Evolutionary conservation across 495 filamentous ascomycete species (phyloP).

Genomic region (Tirmania nivea): DNA sequence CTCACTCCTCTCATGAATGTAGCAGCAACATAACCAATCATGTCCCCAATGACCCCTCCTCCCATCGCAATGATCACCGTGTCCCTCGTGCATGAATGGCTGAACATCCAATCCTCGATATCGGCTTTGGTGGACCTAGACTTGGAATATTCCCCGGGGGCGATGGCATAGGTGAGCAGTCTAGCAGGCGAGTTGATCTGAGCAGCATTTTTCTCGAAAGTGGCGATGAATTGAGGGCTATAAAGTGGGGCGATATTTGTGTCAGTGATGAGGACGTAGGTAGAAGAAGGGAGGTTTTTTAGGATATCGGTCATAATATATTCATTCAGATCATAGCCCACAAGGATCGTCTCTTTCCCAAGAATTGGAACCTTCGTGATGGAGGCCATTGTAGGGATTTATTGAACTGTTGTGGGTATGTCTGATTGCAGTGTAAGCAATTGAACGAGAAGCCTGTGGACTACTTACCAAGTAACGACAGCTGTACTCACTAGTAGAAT

Average conservation of each 20-base stretch:
- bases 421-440: too few relatives aligned
- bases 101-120: constrained; percentile 94
- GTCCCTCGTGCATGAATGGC: constrained; percentile 76
- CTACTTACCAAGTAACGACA: too few relatives aligned
- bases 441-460: too few relatives aligned
- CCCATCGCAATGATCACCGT: constrained; percentile 87
- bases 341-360: constrained; percentile 50
- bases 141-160: constrained; percentile 85
- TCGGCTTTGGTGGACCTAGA: constrained; percentile 78
- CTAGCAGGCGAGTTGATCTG: constrained; percentile 33
- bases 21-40: constrained; percentile 89
- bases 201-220: constrained; percentile 39
- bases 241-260: constrained; percentile 72
- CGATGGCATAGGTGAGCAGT: constrained; percentile 66
- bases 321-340: constrained; percentile 72
- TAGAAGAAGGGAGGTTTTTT: constrained; percentile 53
- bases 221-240: constrained; percentile 47
- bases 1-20: constrained; percentile 96
- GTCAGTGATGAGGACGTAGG: constrained; percentile 90
- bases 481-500: too few relatives aligned
- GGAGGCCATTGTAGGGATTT: not conserved
- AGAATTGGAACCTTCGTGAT: constrained; percentile 13
- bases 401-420: too few relatives aligned
- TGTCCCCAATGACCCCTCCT: constrained; percentile 93
- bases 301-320: constrained; percentile 70